Evolutionary conservation across 306 rosid genomes (phyloP).

Genomic region (Trichosanthes cucumerina): DNA sequence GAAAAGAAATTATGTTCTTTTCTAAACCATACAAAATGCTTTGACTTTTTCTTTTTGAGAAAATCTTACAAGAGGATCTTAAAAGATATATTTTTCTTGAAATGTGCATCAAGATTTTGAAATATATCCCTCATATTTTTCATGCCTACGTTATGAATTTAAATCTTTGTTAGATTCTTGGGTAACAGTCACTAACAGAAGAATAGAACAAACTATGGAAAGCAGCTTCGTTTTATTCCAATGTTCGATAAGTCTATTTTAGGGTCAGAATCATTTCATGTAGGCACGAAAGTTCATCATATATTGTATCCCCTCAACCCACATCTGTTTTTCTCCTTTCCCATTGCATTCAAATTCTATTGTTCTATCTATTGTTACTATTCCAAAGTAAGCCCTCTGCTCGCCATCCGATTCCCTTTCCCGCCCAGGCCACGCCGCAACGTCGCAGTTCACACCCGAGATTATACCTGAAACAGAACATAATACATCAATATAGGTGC

Average conservation of each 20-base stretch:
- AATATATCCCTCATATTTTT: background rate
- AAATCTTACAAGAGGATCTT: background rate
- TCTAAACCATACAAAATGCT: too few relatives aligned
- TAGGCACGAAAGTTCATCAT: conserved; percentile 56
- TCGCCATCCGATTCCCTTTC: conserved; percentile 36
- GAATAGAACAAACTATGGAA: background rate
- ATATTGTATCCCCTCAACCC: conserved; percentile 78
- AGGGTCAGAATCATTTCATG: conserved; percentile 16
- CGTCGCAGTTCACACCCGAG: conserved; percentile 50
- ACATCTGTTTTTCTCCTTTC: conserved; percentile 55
- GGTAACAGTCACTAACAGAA: background rate
- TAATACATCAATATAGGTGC: background rate
- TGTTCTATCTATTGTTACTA: conserved; percentile 54
- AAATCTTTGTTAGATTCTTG: background rate
- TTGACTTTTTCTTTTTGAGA: background rate
- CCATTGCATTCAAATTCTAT: conserved; percentile 82
- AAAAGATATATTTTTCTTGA: too few relatives aligned
- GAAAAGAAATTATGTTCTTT: too few relatives aligned
- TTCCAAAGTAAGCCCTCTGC: conserved; percentile 65
- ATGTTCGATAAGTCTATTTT: background rate
- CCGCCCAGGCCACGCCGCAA: conserved; percentile 68
- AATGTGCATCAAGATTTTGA: background rate
- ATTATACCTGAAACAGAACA: conserved; percentile 51
- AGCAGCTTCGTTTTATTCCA: background rate
- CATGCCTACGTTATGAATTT: background rate